Conservation (phyloP, 164 flowering plant genomes). For the Macadamia tetraphylla region DNA sequence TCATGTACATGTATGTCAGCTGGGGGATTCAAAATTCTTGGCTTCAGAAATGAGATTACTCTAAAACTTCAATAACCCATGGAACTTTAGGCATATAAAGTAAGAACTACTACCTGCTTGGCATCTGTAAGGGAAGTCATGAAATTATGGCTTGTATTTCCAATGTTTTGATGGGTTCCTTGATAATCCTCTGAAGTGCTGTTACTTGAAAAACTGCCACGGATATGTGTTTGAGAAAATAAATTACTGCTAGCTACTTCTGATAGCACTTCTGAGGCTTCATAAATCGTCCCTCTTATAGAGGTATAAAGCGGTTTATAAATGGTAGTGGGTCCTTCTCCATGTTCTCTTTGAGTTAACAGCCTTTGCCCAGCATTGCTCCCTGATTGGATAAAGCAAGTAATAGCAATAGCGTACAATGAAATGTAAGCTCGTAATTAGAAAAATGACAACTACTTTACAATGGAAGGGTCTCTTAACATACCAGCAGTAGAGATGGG, state of each 20-base stretch:
- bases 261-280: conserved; percentile 10
- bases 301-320: conserved; percentile 11
- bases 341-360: conserved; percentile 9
- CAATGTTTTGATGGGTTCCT: conserved; percentile 14
- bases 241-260: conserved; percentile 13
- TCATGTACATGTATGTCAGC: neutral
- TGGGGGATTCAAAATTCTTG: neutral
- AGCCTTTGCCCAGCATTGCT: conserved; percentile 9
- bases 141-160: conserved; percentile 12
- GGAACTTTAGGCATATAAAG: neutral
- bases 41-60: neutral
- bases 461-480: neutral
- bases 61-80: neutral
- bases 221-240: conserved; percentile 19
- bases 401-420: neutral
- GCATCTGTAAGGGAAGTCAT: conserved; percentile 17
- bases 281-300: conserved; percentile 7
- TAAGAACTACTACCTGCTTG: conserved; percentile 28
- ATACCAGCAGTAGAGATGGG: conserved; percentile 30
- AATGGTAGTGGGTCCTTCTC: conserved; percentile 7
- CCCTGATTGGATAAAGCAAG: conserved; percentile 19
- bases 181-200: conserved; percentile 8
- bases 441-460: neutral
- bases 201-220: conserved; percentile 9
- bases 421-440: neutral